phyloP scores from a whole-genome alignment of 2,329 filamentous ascomycete species.

The Tolypocladium tropicale region DNA sequence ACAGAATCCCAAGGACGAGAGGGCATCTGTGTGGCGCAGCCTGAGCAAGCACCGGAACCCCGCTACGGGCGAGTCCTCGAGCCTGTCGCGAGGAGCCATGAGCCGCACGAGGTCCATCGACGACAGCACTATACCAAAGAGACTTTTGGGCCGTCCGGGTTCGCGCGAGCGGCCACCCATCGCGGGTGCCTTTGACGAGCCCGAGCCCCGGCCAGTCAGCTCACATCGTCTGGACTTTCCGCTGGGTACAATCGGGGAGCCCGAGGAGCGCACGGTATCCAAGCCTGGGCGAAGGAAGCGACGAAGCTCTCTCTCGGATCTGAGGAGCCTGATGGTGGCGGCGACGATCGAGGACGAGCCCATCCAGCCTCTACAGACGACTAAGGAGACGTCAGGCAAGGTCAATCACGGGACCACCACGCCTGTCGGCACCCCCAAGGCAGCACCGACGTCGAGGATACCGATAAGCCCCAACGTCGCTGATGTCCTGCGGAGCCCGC shows the following conservation, averaged over 20 bases:
- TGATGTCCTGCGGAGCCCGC: slow-evolving; percentile 28
- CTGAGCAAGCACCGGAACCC: slow-evolving; percentile 68
- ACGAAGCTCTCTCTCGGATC: slow-evolving; percentile 82
- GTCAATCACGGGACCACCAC: slow-evolving; percentile 31
- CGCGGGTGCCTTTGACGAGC: slow-evolving; percentile 52
- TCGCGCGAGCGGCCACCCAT: slow-evolving; percentile 52
- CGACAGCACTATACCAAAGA: slow-evolving; percentile 43
- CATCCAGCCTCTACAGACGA: slow-evolving; percentile 39
- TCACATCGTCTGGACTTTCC: slow-evolving; percentile 45
- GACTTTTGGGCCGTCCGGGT: slow-evolving; percentile 32
- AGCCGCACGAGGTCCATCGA: slow-evolving; percentile 67
- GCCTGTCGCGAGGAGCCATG: slow-evolving; percentile 56
- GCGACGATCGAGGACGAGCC: slow-evolving; percentile 36
- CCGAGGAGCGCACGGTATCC: slow-evolving; percentile 27
- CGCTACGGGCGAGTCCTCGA: slow-evolving; percentile 49
- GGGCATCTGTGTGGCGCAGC: slow-evolving; percentile 75
- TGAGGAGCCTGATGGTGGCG: slow-evolving; percentile 58
- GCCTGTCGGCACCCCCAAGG: slow-evolving; percentile 26
- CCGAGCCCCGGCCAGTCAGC: slow-evolving; percentile 42
- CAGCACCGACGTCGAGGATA: slow-evolving; percentile 37
- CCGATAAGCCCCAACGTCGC: slow-evolving; percentile 36
- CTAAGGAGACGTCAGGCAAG: slow-evolving; percentile 45
- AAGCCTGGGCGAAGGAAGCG: slow-evolving; percentile 62
- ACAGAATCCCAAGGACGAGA: slow-evolving; percentile 70
- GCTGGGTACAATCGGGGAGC: slow-evolving; percentile 51